Evolutionary conservation across 441 rosid species (phyloP), one percentile per base, ranked within the genome.

Genomic region (Geranium incanum): DNA sequence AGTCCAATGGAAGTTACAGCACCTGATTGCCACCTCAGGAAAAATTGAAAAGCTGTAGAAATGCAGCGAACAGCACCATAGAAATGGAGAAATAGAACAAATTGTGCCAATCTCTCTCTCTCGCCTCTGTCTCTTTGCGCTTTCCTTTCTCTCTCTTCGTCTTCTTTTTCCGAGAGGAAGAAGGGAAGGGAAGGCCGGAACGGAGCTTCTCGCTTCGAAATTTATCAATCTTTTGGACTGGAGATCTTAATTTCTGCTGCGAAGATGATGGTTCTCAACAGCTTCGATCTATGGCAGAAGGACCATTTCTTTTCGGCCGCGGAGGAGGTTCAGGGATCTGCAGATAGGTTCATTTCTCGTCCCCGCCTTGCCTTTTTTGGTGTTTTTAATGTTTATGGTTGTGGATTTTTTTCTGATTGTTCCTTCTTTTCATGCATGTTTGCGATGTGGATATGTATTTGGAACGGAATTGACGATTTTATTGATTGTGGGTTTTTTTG

Each of bases 301-400:
- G 95, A 92, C 76, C 82, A 86, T 36, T 90, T 90, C 83, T 92
- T 90, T 80, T 84, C 93, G 36, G 97, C 92, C 0, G 97, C 97
- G 15, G 97, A 92, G 78, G 96, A 90, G 84, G 95, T 92, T 71
- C 97, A 89, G 78, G 90, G 87, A 80, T 92, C 97, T 69, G 87
- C 95, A 33, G 96, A 92, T 77, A 71, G 78, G 95, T 92, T 21
- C 21, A 21, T 21, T 21, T 21, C 21, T 21, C 21, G 21, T 21
- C 21, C 21, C 21, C 21, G 21, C 21, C 21, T 21, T 21, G 21
- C 21, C 21, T 21, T 21, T 21, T 21, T 21, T 21, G 21, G 21
- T 21, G 57, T 67, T 41, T 74, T 72, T 36, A 4, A 70, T 28
- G 33, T 28, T 28, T 2, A 21, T 28, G 33, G 33, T 1, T 28